Evolutionary conservation across 2,329 filamentous ascomycete species (phyloP), one percentile per base, ranked within the genome.

Genomic region (Penicillium sp.): DNA sequence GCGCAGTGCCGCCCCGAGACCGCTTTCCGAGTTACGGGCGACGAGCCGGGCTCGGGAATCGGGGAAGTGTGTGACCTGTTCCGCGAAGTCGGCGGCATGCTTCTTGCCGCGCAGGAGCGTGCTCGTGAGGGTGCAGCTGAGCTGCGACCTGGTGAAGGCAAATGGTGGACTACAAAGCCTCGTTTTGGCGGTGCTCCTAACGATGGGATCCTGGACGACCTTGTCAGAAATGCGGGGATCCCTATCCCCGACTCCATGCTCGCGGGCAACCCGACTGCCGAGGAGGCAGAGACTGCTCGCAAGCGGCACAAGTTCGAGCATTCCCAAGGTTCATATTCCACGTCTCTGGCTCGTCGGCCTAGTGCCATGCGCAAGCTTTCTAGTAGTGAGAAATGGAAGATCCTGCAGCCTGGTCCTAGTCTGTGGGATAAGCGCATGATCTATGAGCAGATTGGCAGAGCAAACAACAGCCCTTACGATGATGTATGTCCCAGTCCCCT

Each of bases 51-150:
- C 1, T 47, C 59, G 9, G 68, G 65, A 4, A 52, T 64, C 39
- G 66, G 58, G 26, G 71, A 71, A 49, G 60, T 71, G 13, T 71
- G 81, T 41, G 80, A 84, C 57, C 54, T 77, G 7, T 70, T 81
- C 50, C 73, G 79, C 44, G 81, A 84, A 56, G 64, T 81, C 3
- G 79, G 77, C 4, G 76, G 73, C 1, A 67, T 82, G 63, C 65
- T 84, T 11, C 68, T 80, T 16, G 60, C 81, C 2, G 81, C 80
- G 1, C 79, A 84, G 60, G 79, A 84, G 61, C 73, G 81, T 29
- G 71, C 72, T n/a, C 71, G 80, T 42, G 73, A 83, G 56, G 79
- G 78, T 0, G 69, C 66, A 43, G 58, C 58, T 1, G 77, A 81
- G 54, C 60, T 64, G 40, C 72, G 65, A 42, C 72, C 77, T 3